Evolutionary conservation across 2,329 filamentous ascomycete species (phyloP).

Genomic region (Stagonosporopsis rhizophila): DNA sequence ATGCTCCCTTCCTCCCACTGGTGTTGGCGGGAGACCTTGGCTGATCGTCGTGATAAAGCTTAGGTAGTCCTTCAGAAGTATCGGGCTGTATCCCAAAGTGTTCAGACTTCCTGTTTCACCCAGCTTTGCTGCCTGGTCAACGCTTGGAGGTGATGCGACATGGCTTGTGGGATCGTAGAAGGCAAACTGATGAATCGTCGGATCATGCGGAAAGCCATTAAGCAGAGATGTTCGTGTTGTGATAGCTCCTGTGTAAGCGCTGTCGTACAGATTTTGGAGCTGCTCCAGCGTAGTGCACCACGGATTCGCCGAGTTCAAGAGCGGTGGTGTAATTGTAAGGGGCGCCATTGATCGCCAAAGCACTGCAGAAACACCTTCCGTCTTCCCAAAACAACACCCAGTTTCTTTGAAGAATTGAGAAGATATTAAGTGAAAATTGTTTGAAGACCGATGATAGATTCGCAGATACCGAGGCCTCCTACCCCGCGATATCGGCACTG

Average conservation of each 20-base stretch:
- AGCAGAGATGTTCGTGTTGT: slow-evolving; percentile 75
- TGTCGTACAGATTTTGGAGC: slow-evolving; percentile 66
- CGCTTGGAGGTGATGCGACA: slow-evolving; percentile 26
- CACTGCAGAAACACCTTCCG: background rate
- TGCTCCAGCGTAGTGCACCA: slow-evolving; percentile 74
- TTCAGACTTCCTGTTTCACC: slow-evolving; percentile 61
- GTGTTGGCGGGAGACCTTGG: slow-evolving; percentile 26
- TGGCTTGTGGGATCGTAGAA: slow-evolving; percentile 65
- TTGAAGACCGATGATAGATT: background rate
- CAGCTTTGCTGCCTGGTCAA: slow-evolving; percentile 24
- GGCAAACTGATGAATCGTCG: slow-evolving; percentile 66
- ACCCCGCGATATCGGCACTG: slow-evolving; percentile 11
- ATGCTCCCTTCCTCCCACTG: slow-evolving; percentile 4
- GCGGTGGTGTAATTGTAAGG: slow-evolving; percentile 66
- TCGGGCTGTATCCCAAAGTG: slow-evolving; percentile 76
- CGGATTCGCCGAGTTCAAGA: slow-evolving; percentile 77
- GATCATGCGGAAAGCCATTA: slow-evolving; percentile 69
- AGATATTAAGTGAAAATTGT: background rate
- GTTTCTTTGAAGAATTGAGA: background rate
- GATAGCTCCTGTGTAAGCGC: slow-evolving; percentile 71
- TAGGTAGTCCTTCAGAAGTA: slow-evolving; percentile 66
- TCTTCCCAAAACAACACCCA: background rate
- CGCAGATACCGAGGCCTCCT: background rate
- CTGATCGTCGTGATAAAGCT: slow-evolving; percentile 60
- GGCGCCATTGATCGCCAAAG: slow-evolving; percentile 29